Base-by-base conservation (phyloP, 1,284 basidiomycete genomes). In the Pseudomicrostroma phylloplanum region DNA sequence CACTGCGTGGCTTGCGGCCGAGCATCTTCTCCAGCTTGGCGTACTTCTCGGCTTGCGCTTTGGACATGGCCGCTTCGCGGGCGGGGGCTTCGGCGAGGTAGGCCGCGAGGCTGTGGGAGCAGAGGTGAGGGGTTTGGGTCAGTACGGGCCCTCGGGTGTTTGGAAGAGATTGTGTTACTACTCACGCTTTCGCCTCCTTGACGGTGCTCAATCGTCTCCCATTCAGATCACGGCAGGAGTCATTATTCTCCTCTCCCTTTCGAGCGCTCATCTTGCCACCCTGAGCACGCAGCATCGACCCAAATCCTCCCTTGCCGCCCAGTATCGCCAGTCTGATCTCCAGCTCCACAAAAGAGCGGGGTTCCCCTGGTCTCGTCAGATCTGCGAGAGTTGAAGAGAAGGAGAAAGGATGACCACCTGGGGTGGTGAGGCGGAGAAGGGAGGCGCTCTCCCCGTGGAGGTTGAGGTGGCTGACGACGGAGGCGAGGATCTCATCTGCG, bases 241-340 rank as follows among this genome's bases (percentile, higher is more conserved):
- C 93, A 81, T 97, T 97, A 42, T 63, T 57, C 76, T 84, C 90
- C 57, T 67, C 67, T 64, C 73, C 65, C 59, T 68, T 65, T 15
- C 65, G 56, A 88, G 62, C 69, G 51, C 90, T 92, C 96, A 99
- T 99, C 49, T 93, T 86, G 9, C 94, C 94, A 69, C 94, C 94
- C 21, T 93, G 92, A 0, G 96, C 94, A 77, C 94, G 86, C 67
- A 99, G 84, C 83, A 96, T 92, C 25, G 89, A 90, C 8, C 96
- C 94, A 77, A 99, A 98, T 57, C 94, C 94, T 76, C 96, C 94
- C 81, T 98, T 98, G 55, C 96, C 96, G 64, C 94, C 94, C 11
- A 84, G 88, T 67, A 61, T 19, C 17, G 66, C 60, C 19, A 64
- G 55, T 6, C 72, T 60, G 23, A 73, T 30, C 25, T 74, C 68